Base-by-base conservation (phyloP, 2,329 filamentous ascomycete species). In the Xylaria sp. region DNA sequence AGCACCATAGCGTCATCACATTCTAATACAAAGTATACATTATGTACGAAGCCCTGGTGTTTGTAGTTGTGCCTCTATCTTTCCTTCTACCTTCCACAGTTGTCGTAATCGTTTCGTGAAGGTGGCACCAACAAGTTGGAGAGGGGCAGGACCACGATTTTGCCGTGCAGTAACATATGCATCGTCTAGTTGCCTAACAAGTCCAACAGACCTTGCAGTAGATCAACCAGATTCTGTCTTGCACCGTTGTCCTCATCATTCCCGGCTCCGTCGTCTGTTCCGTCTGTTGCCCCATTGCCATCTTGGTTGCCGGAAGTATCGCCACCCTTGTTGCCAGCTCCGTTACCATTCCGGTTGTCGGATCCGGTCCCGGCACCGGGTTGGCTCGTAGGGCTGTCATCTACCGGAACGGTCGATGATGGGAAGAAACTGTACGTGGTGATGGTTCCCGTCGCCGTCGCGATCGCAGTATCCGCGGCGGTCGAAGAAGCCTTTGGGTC, bases 371-470 rank as follows among this genome's bases (percentile, higher is more conserved):
- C 65, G 15, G 48, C 32, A 45, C 36, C 7, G 3, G 66, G 66
- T 10, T 39, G 28, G 43, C 28, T 55, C 15, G 66, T 65, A 13
- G 57, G 41, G 3, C 36, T n/a, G 2, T 28, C 41, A 36, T 20
- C 18, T 13, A 58, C 66, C 12, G 45, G 57, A 1, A 68, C 36
- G 8, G 66, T 68, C 20, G 66, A 65, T 7, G 66, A 68, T 5
- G 66, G 66, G 20, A 65, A 65, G 53, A 52, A 68, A 46, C 34
- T 62, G 30, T 39, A 68, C 0, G 58, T 65, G 36, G 66, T 52
- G 34, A 68, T 62, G 28, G 52, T 65, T 2, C 23, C 66, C 12
- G 66, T 62, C 12, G 28, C 66, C 10, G 62, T 55, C 2, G 30
- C 52, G 15, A 52, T 43, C 2, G 28, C 45, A 12, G 58, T 52